A percentile compares a stretch with the other conserved stretches of the same genome.
These are phyloP conservation scores for Candida hispaniensis DNA, from an alignment of 805 yeast species.

Conservation along the genomic window DNA sequence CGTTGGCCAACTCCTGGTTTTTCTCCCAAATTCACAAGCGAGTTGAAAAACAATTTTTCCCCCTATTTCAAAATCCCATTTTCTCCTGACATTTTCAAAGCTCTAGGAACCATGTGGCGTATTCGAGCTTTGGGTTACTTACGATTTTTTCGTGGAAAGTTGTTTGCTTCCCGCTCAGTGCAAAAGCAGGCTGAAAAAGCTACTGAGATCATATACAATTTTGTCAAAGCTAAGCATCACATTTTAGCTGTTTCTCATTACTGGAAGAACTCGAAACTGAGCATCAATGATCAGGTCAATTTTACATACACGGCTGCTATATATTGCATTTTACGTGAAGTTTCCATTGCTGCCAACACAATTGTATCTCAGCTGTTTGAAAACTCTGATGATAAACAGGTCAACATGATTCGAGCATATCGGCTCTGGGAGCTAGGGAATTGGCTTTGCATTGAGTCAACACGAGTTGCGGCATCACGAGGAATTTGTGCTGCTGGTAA, in stretches of 20 bases:
- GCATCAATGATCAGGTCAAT: slow-evolving; percentile 13
- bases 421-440: slow-evolving; percentile 12
- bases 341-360: slow-evolving; percentile 7
- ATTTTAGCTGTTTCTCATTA: slow-evolving; percentile 1
- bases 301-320: slow-evolving; percentile 10
- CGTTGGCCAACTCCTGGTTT: slow-evolving; percentile 9
- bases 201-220: slow-evolving; percentile 1
- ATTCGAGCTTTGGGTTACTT: slow-evolving; percentile 6
- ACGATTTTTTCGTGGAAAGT: slow-evolving; percentile 8
- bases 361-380: slow-evolving; percentile 7
- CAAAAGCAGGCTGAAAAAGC: not conserved
- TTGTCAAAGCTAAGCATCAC: slow-evolving; percentile 2
- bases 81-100: slow-evolving; percentile 9
- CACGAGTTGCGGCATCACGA: slow-evolving; percentile 6
- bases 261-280: slow-evolving; percentile 2
- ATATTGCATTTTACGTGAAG: slow-evolving; percentile 10
- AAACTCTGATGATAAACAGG: slow-evolving; percentile 10
- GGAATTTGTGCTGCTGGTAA: slow-evolving; percentile 2
- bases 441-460: slow-evolving; percentile 6
- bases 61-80: slow-evolving; percentile 12
- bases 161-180: not conserved
- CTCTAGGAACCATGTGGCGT: slow-evolving; percentile 7
- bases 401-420: slow-evolving; percentile 11
- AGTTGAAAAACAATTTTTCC: slow-evolving; percentile 2
- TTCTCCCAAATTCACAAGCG: not conserved